Percentiles rank a stretch among this genome's conserved stretches.
phyloP scores from a whole-genome alignment of 2,329 filamentous ascomycete species.

The Botrytis hyacinthi region DNA sequence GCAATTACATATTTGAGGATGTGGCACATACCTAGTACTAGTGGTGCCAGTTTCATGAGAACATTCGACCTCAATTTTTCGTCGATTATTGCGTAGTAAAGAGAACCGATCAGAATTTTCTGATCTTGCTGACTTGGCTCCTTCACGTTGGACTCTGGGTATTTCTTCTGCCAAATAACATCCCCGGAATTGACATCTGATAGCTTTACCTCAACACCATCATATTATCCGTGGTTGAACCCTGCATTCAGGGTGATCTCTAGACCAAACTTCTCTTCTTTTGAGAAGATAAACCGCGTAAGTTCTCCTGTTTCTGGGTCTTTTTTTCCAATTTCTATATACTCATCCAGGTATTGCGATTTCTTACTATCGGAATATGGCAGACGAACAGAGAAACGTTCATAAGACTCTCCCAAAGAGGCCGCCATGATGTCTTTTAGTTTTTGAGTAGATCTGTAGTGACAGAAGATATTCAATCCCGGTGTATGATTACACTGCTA shows the following conservation, averaged over 20 bases:
- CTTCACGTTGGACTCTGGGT: neutral
- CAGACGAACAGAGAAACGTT: conserved; percentile 2
- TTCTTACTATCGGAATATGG: neutral
- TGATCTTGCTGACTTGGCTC: neutral
- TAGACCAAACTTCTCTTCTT: neutral
- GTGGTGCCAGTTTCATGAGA: neutral
- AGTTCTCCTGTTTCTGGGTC: neutral
- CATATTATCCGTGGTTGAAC: conserved; percentile 6
- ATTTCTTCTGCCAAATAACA: conserved; percentile 8
- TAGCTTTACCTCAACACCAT: neutral
- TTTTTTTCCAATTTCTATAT: conserved; percentile 15
- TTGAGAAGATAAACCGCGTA: conserved; percentile 1
- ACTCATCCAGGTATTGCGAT: conserved; percentile 7
- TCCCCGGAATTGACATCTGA: neutral
- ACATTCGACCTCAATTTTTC: neutral
- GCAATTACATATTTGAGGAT: neutral
- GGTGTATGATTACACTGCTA: neutral
- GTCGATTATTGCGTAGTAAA: neutral
- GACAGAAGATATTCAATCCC: neutral
- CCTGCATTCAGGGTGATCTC: neutral
- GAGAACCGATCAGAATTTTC: neutral
- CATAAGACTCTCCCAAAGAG: neutral
- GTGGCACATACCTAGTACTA: neutral
- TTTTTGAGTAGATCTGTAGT: neutral
- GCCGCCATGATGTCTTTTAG: neutral